Percentiles rank a stretch among this genome's conserved stretches.
Conservation (phyloP, 768 basidiomycete genomes). For the Myochromella boudieri region DNA sequence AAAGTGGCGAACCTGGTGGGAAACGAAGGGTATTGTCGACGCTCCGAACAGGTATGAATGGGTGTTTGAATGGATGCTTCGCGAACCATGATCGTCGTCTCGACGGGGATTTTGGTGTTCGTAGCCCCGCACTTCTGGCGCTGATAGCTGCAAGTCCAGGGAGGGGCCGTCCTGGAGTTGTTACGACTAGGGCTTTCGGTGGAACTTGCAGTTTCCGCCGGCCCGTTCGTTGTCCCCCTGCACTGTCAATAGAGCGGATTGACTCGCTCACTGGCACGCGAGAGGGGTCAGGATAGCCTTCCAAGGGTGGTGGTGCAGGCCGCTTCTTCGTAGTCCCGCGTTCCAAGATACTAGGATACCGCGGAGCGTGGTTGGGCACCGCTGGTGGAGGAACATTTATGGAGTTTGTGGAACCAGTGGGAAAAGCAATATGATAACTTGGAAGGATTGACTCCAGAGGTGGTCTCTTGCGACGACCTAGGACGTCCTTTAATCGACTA, state of each 20-base stretch:
- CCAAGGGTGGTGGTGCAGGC: slow-evolving; percentile 21
- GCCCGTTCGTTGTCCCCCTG: slow-evolving; percentile 1
- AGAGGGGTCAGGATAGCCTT: slow-evolving; percentile 14
- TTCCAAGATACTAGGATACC: slow-evolving; percentile 37
- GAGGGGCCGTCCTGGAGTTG: slow-evolving; percentile 22
- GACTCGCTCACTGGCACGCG: slow-evolving; percentile 14
- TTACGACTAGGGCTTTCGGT: slow-evolving; percentile 22
- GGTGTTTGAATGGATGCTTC: slow-evolving; percentile 32
- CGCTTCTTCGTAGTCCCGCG: slow-evolving; percentile 23
- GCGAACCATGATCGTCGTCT: slow-evolving; percentile 29
- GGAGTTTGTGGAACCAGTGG: slow-evolving; percentile 22
- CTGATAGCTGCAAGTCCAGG: slow-evolving; percentile 22
- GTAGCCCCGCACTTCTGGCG: slow-evolving; percentile 17
- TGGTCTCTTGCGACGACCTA: slow-evolving; percentile 18
- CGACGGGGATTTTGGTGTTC: slow-evolving; percentile 32
- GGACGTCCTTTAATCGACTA: slow-evolving; percentile 17
- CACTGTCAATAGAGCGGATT: slow-evolving; percentile 1
- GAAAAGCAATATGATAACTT: slow-evolving; percentile 17
- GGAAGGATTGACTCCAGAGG: slow-evolving; percentile 16
- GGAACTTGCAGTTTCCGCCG: slow-evolving; percentile 18
- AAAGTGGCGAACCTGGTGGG: slow-evolving; percentile 21
- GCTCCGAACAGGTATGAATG: slow-evolving; percentile 37
- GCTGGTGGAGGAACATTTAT: slow-evolving; percentile 29
- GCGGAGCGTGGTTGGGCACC: slow-evolving; percentile 27
- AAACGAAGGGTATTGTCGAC: slow-evolving; percentile 23